Base-by-base conservation (phyloP, 140 eudicot genomes). In the Oenanthe javanica region DNA sequence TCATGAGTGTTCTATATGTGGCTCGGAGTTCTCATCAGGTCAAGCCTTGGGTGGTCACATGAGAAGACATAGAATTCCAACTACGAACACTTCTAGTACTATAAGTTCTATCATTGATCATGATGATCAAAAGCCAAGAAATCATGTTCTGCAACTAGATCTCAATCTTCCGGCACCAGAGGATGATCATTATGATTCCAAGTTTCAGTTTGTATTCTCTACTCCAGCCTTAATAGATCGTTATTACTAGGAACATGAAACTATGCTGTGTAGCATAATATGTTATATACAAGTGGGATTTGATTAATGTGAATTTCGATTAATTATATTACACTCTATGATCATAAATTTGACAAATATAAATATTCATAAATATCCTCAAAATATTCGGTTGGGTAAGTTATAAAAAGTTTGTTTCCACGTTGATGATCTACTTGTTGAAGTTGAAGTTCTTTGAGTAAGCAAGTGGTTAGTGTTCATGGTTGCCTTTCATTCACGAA, bases 41-140 rank as follows among this genome's bases (percentile, higher is more conserved):
- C 98, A 94, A 83, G 98, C 98, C 16, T 84, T 93, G 63, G 98
- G 98, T 13, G 98, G 98, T 12, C 98, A 93, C 83, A 93, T 93
- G 98, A 87, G 98, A 70, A 82, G 93, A 48, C 98, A 94, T 52
- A 84, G 98, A 75, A 83, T 81, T 83, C 86, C 92, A 27, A 48
- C 78, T 10, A 48, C 61, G 48, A 75, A 75, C 4, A 19, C 15
- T 43, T 18, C 5, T 43, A 23, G 57, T 48, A 5, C 21, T n/a
- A 46, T 0, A 46, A 48, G 14, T 48, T 21, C 36, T 47, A 43
- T 21, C 7, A 19, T 46, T 48, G 78, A 75, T 45, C 51, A 40
- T 14, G 51, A 72, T 40, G 40, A 74, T 75, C 42, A 84, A 40
- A 77, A 83, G 61, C 71, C 71, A 0, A 64, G 82, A 19, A 78